Evolutionary conservation across 129 eudicot species (phyloP).

Genomic region (Heracleum sosnowskyi): DNA sequence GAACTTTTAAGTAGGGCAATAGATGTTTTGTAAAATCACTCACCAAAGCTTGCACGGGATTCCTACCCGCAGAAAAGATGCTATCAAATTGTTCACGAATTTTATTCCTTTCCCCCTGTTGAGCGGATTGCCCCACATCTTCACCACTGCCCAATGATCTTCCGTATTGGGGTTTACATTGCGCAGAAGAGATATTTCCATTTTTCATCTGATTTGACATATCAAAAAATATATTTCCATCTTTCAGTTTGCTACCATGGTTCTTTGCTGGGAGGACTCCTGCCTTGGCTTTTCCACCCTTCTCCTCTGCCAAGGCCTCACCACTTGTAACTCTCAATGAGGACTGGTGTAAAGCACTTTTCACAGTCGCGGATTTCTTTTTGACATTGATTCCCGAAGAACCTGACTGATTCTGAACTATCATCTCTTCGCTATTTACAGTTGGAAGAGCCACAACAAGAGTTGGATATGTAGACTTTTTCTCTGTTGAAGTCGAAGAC

Average conservation of each 20-base stretch:
- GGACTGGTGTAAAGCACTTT: constrained; percentile 23
- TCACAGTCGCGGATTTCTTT: constrained; percentile 46
- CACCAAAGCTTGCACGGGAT: constrained; percentile 47
- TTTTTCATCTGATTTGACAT: constrained; percentile 29
- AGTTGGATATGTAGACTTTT: constrained; percentile 28
- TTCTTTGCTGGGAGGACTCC: constrained; percentile 33
- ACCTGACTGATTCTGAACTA: constrained; percentile 40
- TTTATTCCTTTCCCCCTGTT: constrained; percentile 44
- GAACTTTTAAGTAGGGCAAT: not conserved
- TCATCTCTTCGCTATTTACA: constrained; percentile 34
- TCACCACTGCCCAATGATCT: constrained; percentile 32
- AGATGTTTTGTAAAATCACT: constrained; percentile 14
- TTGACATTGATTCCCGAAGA: constrained; percentile 40
- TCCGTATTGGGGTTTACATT: constrained; percentile 28
- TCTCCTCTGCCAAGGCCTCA: constrained; percentile 32
- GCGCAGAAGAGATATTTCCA: constrained; percentile 16
- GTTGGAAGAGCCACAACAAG: constrained; percentile 35
- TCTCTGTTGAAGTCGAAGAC: constrained; percentile 37
- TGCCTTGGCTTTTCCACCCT: constrained; percentile 52
- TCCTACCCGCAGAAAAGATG: constrained; percentile 42
- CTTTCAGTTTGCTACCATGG: constrained; percentile 43
- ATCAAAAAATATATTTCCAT: constrained; percentile 34
- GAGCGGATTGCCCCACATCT: constrained; percentile 38
- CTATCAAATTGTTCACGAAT: constrained; percentile 45
- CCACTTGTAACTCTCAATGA: constrained; percentile 34